Evolutionary conservation across 2,329 filamentous ascomycete species (phyloP).

Genomic region (Berkeleyomyces basicola): DNA sequence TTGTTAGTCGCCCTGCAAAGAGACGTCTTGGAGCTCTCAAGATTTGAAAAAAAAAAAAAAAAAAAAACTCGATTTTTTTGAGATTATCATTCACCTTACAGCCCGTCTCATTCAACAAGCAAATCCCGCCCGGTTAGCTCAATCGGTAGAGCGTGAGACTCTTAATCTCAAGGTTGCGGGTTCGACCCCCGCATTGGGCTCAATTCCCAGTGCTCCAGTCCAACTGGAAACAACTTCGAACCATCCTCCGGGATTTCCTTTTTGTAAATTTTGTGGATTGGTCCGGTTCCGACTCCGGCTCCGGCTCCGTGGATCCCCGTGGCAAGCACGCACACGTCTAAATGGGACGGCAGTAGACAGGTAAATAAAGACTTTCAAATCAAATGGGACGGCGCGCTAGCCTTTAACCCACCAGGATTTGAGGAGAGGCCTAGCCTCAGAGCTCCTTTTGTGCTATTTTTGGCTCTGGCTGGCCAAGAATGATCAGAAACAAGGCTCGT

Average conservation of each 20-base stretch:
- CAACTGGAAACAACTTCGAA: slow-evolving; percentile 8
- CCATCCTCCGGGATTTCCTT: slow-evolving; percentile 1
- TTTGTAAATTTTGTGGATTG: neutral
- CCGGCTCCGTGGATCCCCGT: no score
- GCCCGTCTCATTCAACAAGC: neutral
- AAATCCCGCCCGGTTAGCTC: slow-evolving; percentile 39
- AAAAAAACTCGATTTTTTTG: neutral
- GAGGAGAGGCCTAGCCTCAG: neutral
- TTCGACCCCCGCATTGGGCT: slow-evolving; percentile 23
- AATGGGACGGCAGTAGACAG: no score
- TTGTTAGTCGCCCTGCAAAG: neutral
- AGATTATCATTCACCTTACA: neutral
- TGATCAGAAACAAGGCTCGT: neutral
- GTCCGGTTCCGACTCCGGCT: no score
- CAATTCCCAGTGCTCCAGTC: slow-evolving; percentile 15
- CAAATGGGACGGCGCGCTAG: neutral
- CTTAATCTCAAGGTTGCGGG: slow-evolving; percentile 34
- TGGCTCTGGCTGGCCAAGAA: neutral
- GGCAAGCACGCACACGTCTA: no score
- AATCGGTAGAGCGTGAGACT: slow-evolving; percentile 62
- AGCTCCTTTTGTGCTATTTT: neutral
- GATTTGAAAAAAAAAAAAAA: no score
- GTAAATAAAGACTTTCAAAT: no score
- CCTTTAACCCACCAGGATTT: neutral
- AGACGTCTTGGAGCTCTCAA: no score